Conservation (phyloP, 1,284 basidiomycete genomes). For the Ceratobasidium sp. region DNA sequence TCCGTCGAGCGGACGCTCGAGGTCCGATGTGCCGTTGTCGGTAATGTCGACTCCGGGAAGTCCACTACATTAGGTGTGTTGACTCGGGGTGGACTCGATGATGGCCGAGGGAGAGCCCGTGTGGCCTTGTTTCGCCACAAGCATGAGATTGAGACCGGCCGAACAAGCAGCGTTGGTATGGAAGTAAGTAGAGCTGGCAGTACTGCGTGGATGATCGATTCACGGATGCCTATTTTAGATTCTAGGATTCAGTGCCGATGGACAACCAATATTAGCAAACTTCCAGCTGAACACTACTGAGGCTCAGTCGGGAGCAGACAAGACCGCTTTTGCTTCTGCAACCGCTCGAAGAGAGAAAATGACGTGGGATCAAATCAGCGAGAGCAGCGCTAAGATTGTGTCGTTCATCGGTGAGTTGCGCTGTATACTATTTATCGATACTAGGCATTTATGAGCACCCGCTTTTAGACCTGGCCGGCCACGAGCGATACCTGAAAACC, state of each 20-base stretch:
- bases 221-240: slow-evolving; percentile 60
- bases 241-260: slow-evolving; percentile 79
- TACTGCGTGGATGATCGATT: background rate
- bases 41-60: slow-evolving; percentile 88
- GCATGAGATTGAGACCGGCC: slow-evolving; percentile 94
- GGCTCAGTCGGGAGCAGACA: slow-evolving; percentile 38
- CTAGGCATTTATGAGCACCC: slow-evolving; percentile 33
- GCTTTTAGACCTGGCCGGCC: slow-evolving; percentile 80
- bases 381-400: slow-evolving; percentile 89
- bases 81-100: slow-evolving; percentile 86
- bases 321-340: slow-evolving; percentile 42
- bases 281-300: slow-evolving; percentile 41
- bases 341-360: slow-evolving; percentile 78
- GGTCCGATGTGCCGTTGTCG: slow-evolving; percentile 93
- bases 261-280: slow-evolving; percentile 76
- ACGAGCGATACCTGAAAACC: slow-evolving; percentile 90
- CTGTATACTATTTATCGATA: background rate
- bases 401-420: slow-evolving; percentile 80
- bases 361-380: slow-evolving; percentile 96
- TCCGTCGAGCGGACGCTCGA: slow-evolving; percentile 79
- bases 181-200: slow-evolving; percentile 63
- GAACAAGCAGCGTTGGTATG: slow-evolving; percentile 95
- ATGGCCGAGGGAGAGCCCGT: slow-evolving; percentile 92
- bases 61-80: slow-evolving; percentile 91
- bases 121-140: slow-evolving; percentile 95